Evolutionary conservation across 108 stramenopile genomes (phyloP).

Genomic region (Cyclotella distinguenda): DNA sequence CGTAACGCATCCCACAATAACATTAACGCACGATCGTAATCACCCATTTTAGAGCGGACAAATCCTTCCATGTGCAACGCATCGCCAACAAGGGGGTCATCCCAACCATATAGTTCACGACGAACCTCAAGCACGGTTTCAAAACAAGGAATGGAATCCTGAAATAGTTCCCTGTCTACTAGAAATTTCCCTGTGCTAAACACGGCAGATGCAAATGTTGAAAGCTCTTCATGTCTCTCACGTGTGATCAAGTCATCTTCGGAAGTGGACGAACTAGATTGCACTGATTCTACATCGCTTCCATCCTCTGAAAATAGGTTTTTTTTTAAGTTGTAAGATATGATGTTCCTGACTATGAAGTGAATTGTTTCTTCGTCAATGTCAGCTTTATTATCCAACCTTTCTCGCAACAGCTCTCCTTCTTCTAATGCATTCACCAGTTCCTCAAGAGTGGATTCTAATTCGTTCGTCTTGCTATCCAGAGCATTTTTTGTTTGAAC

Average conservation of each 20-base stretch:
- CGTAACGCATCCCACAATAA: slow-evolving; percentile 40
- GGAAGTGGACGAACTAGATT: slow-evolving; percentile 16
- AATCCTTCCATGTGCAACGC: slow-evolving; percentile 46
- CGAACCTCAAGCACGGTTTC: slow-evolving; percentile 38
- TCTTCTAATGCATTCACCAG: slow-evolving; percentile 32
- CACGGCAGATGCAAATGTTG: slow-evolving; percentile 35
- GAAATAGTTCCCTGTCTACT: slow-evolving; percentile 31
- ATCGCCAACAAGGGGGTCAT: slow-evolving; percentile 46
- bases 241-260: slow-evolving; percentile 5
- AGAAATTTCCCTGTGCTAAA: slow-evolving; percentile 42
- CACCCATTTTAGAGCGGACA: slow-evolving; percentile 34
- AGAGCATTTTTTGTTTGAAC: slow-evolving; percentile 22
- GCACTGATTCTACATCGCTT: slow-evolving; percentile 14
- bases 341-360: slow-evolving; percentile 26
- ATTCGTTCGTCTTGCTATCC: slow-evolving; percentile 18
- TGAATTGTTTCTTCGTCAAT: slow-evolving; percentile 41
- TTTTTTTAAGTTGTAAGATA: slow-evolving; percentile 11
- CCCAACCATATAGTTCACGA: slow-evolving; percentile 40
- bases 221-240: slow-evolving; percentile 24
- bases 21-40: slow-evolving; percentile 43
- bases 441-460: slow-evolving; percentile 31
- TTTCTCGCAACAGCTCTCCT: slow-evolving; percentile 18
- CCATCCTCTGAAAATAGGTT: slow-evolving; percentile 24
- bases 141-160: slow-evolving; percentile 42
- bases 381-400: slow-evolving; percentile 25